Evolutionary conservation across 2,329 filamentous ascomycete genomes (phyloP).

Genomic region (Aspergillus pseudoterreus): DNA sequence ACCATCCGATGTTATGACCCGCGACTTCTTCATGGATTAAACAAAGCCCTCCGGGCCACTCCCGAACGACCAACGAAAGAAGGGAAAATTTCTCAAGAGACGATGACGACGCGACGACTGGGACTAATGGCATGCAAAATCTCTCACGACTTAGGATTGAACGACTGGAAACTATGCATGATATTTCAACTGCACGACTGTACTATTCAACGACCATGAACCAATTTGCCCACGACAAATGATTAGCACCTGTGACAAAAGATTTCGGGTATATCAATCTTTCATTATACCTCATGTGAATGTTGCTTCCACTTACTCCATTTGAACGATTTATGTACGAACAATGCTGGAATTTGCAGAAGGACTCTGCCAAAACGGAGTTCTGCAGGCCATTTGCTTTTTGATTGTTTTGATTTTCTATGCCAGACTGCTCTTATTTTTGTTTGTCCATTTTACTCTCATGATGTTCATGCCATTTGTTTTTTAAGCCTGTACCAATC

Average conservation of each 20-base stretch:
- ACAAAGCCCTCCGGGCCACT: neutral
- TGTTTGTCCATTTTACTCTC: neutral
- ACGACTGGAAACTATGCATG: slow-evolving; percentile 17
- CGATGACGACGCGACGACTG: slow-evolving; percentile 17
- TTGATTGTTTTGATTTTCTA: slow-evolving; percentile 12
- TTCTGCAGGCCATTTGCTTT: slow-evolving; percentile 21
- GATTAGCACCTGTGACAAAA: slow-evolving; percentile 13
- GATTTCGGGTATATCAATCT: slow-evolving; percentile 10
- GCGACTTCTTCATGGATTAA: slow-evolving; percentile 23
- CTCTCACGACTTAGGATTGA: slow-evolving; percentile 17
- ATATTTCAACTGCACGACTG: slow-evolving; percentile 15
- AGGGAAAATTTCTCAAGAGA: slow-evolving; percentile 1
- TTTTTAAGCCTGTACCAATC: slow-evolving; percentile 12
- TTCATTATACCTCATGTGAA: slow-evolving; percentile 5
- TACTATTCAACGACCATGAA: slow-evolving; percentile 16
- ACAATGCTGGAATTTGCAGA: slow-evolving; percentile 12
- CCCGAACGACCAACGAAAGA: slow-evolving; percentile 2
- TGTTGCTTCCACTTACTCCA: slow-evolving; percentile 3
- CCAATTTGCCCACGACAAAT: slow-evolving; percentile 8
- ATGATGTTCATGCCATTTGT: slow-evolving; percentile 13
- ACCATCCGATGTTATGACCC: slow-evolving; percentile 20
- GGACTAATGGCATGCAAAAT: slow-evolving; percentile 12
- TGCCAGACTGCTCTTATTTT: slow-evolving; percentile 8
- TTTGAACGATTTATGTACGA: slow-evolving; percentile 13
- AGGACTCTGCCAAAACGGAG: slow-evolving; percentile 10